Conservation (phyloP, 116 monocot species). For the Phalaenopsis hybrid region DNA sequence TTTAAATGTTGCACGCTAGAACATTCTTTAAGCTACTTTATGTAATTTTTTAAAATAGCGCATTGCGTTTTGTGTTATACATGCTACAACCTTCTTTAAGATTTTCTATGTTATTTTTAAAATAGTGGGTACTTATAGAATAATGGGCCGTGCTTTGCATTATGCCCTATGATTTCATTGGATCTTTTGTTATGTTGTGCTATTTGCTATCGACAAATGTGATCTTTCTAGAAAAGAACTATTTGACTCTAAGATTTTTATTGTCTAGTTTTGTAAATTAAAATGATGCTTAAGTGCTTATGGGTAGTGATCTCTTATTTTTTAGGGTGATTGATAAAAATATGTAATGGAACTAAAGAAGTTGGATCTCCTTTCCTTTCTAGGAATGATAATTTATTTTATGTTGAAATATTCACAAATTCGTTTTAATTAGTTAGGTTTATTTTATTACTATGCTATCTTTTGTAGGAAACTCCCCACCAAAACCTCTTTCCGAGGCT, state of each 20-base stretch:
- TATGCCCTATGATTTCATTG: too few species aligned
- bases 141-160: too few species aligned
- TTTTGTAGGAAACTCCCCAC: background rate
- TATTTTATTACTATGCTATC: background rate
- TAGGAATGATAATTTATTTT: background rate
- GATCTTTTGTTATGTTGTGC: too few species aligned
- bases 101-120: too few species aligned
- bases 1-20: too few species aligned
- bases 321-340: background rate
- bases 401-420: too few species aligned
- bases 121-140: too few species aligned
- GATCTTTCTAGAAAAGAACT: background rate
- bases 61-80: too few species aligned
- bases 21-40: too few species aligned
- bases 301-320: background rate
- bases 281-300: background rate
- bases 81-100: too few species aligned
- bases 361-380: background rate
- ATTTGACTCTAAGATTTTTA: background rate
- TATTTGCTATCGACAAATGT: too few species aligned
- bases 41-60: too few species aligned
- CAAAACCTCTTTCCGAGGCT: conserved; percentile 1
- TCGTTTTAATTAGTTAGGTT: background rate
- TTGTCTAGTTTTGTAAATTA: background rate
- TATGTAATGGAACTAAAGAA: background rate